Evolutionary conservation across 2,329 filamentous ascomycete genomes (phyloP).

Genomic region (Davidsoniella virescens): DNA sequence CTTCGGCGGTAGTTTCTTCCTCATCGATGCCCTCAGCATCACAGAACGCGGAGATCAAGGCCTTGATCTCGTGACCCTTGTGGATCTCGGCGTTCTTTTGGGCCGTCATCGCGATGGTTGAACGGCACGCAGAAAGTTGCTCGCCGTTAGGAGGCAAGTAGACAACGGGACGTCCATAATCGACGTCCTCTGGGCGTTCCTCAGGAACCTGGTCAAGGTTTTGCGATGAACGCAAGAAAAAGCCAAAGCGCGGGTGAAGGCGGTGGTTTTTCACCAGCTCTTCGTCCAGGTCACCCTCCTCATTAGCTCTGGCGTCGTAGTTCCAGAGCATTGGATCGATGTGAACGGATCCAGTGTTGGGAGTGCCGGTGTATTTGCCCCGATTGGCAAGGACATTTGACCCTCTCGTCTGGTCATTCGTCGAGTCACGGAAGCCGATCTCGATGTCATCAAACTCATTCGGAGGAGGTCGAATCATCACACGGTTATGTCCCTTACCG

Average conservation of each 20-base stretch:
- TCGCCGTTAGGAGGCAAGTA: constrained; percentile 32
- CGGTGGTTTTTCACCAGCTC: constrained; percentile 31
- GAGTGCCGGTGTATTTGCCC: constrained; percentile 36
- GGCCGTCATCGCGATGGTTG: constrained; percentile 22
- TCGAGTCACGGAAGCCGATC: constrained; percentile 43
- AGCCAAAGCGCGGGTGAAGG: constrained; percentile 37
- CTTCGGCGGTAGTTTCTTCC: constrained; percentile 16
- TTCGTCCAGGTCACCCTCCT: constrained; percentile 34
- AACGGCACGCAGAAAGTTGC: constrained; percentile 31
- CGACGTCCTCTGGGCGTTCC: constrained; percentile 17
- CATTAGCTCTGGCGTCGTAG: constrained; percentile 34
- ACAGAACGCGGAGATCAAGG: constrained; percentile 24
- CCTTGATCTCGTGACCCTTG: constrained; percentile 21
- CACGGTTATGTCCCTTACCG: constrained; percentile 32
- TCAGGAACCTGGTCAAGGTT: constrained; percentile 25
- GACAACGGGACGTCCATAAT: constrained; percentile 32
- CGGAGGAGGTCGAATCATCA: constrained; percentile 31
- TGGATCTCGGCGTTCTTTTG: constrained; percentile 21
- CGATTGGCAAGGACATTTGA: constrained; percentile 21
- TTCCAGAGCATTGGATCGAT: constrained; percentile 36
- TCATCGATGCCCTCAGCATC: constrained; percentile 21
- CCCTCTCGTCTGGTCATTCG: constrained; percentile 34
- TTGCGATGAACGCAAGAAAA: constrained; percentile 32
- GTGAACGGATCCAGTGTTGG: constrained; percentile 37
- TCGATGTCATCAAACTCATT: constrained; percentile 35